phyloP scores from a whole-genome alignment of 805 yeast species.

The Jamesozyma hellenica region DNA sequence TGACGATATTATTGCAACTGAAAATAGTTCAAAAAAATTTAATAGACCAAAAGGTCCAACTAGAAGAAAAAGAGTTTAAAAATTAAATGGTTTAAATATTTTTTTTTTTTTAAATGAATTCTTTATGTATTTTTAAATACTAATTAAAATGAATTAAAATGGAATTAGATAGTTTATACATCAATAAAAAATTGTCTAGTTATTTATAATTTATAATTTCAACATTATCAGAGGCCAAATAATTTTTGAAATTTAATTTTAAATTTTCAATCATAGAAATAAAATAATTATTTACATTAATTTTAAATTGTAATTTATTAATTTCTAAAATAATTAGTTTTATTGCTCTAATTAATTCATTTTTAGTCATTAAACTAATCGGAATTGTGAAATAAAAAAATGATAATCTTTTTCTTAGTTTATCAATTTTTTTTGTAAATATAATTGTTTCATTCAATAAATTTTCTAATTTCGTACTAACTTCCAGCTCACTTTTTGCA shows the following conservation, averaged over 20 bases:
- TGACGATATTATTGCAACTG: conserved; percentile 11
- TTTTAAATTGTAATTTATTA: conserved; percentile 13
- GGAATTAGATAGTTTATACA: background rate
- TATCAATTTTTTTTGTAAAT: background rate
- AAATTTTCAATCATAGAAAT: background rate
- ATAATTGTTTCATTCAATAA: conserved; percentile 21
- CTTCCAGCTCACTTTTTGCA: conserved; percentile 24
- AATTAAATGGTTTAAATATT: too few relatives aligned
- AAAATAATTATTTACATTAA: background rate
- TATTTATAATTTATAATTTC: background rate
- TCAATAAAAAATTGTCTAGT: too few relatives aligned
- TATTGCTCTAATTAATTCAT: conserved; percentile 35
- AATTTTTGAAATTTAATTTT: background rate
- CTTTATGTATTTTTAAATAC: background rate
- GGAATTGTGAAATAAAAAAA: conserved; percentile 45
- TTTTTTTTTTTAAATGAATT: too few relatives aligned
- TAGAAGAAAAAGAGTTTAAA: conserved; percentile 30
- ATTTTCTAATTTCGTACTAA: conserved; percentile 27
- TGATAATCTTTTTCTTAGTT: conserved; percentile 26
- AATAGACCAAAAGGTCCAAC: conserved; percentile 67
- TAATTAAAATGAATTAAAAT: background rate
- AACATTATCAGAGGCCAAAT: background rate
- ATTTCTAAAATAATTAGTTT: conserved; percentile 40
- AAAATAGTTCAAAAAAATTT: conserved; percentile 27
- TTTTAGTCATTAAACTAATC: conserved; percentile 42